Evolutionary conservation across 108 stramenopile species (phyloP), one percentile per base, ranked within the genome.

Genomic region (Fistulifera pelliculosa): DNA sequence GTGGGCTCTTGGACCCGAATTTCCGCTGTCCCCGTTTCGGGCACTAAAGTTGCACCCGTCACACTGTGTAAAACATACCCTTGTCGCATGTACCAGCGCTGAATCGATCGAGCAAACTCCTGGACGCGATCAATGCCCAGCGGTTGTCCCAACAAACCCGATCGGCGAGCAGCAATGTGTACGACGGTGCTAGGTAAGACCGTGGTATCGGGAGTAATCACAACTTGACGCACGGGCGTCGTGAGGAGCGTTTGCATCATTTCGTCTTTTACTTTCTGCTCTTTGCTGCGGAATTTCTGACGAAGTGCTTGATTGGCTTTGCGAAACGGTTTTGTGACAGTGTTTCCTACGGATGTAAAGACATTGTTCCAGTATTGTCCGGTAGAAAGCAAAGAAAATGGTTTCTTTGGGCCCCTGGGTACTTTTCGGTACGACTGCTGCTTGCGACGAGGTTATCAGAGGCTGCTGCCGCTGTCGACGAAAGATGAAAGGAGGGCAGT

Each of bases 21-120:
- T 41, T 58, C 67, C 13, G 65, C 68, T 27, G 62, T 75, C 13
- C 65, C 64, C 8, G 75, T 66, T 15, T 68, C 73, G 1, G 83
- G 57, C 48, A 77, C 61, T 19, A 91, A 68, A 4, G 68, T 79
- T 22, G 89, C 74, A 5, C 67, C 74, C 23, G 80, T 87, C 18
- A 91, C 80, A 51, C 68, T 60, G 56, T 86, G 76, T 63, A 85
- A 53, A 38, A 87, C 73, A 68, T 85, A 91, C 0, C 89, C 89
- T 17, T 76, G 56, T 3, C 74, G 70, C n/a, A 39, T 19, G 51
- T 91, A 91, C 79, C 79, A 85, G 25, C 58, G 68, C 41, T 91
- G 79, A 35, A 91, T 54, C 13, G 17, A 42, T 0, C 58, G 49
- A 12, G 85, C 80, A 61, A 80, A 63, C 38, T 62, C 61, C 56